Conservation (phyloP, 768 basidiomycete species). For the Calocybe gangraenosa region DNA sequence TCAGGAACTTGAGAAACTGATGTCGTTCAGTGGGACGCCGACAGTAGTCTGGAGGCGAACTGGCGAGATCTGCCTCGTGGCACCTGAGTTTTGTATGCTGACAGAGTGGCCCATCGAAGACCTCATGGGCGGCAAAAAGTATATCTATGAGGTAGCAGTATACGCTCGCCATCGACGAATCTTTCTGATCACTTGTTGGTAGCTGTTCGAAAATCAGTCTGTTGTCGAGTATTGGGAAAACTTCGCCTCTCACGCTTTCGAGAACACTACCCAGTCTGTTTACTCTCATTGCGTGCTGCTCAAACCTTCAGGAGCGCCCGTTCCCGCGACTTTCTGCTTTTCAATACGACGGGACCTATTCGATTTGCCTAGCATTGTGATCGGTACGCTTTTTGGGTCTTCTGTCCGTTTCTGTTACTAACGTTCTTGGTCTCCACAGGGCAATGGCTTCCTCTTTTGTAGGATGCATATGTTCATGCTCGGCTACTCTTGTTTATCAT, state of each 20-base stretch:
- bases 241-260: constrained; percentile 95
- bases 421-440: constrained; percentile 35
- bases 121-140: constrained; percentile 56
- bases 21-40: constrained; percentile 94
- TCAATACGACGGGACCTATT: constrained; percentile 92
- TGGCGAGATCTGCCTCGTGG: constrained; percentile 95
- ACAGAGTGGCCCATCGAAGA: constrained; percentile 90
- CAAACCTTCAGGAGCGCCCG: constrained; percentile 78
- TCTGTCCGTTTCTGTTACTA: not conserved
- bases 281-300: constrained; percentile 89
- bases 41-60: constrained; percentile 98
- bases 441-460: constrained; percentile 85
- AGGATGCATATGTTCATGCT: constrained; percentile 13
- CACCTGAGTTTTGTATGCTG: constrained; percentile 93
- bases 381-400: constrained; percentile 46
- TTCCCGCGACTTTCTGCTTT: constrained; percentile 94
- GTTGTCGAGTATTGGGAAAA: constrained; percentile 96
- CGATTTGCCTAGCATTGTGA: constrained; percentile 84
- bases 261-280: constrained; percentile 94
- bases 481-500: too few relatives aligned
- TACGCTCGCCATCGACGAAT: not conserved
- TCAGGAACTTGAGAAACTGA: constrained; percentile 94
- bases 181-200: constrained; percentile 14
- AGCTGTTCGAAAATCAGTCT: constrained; percentile 95
- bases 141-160: constrained; percentile 57